These are phyloP conservation scores for Diplodia sapinea DNA, from an alignment of 2,329 filamentous ascomycete species.

Conservation along the genomic window DNA sequence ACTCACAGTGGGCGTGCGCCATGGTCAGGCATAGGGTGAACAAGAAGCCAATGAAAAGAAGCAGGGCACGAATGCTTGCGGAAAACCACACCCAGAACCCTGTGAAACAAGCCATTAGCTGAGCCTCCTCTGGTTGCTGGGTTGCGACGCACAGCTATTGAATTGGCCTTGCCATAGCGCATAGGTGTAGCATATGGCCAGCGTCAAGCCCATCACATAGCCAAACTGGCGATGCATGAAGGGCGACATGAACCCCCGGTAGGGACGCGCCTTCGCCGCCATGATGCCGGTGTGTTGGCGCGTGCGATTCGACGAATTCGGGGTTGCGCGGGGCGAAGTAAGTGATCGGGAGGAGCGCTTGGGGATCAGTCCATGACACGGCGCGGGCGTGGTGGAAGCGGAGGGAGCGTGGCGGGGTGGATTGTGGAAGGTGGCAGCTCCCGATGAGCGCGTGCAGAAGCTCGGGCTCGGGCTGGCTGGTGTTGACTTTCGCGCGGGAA, in stretches of 20 bases:
- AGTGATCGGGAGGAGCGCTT: background rate
- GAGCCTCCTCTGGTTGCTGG: background rate
- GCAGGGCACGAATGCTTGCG: constrained; percentile 75
- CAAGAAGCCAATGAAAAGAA: constrained; percentile 78
- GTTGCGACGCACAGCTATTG: constrained; percentile 63
- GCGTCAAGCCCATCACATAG: constrained; percentile 71
- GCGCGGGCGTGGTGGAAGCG: background rate
- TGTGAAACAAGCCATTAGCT: constrained; percentile 47
- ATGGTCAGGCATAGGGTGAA: constrained; percentile 85
- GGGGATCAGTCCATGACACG: constrained; percentile 27
- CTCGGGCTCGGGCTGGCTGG: constrained; percentile 20
- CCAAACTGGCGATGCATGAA: constrained; percentile 86
- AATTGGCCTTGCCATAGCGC: constrained; percentile 72
- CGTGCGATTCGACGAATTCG: constrained; percentile 47
- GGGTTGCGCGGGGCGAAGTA: constrained; percentile 37
- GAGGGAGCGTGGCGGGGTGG: background rate
- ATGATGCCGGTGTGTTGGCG: constrained; percentile 27
- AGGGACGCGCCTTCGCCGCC: constrained; percentile 60
- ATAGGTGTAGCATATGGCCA: constrained; percentile 74
- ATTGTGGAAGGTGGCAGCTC: background rate
- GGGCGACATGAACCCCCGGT: constrained; percentile 90
- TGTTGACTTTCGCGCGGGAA: constrained; percentile 31
- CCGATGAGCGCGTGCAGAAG: background rate
- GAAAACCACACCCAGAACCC: constrained; percentile 89
- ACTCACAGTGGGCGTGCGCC: constrained; percentile 70